Evolutionary conservation across 2,329 filamentous ascomycete species (phyloP), one percentile per base, ranked within the genome.

Genomic region (Aspergillus ochraceus): DNA sequence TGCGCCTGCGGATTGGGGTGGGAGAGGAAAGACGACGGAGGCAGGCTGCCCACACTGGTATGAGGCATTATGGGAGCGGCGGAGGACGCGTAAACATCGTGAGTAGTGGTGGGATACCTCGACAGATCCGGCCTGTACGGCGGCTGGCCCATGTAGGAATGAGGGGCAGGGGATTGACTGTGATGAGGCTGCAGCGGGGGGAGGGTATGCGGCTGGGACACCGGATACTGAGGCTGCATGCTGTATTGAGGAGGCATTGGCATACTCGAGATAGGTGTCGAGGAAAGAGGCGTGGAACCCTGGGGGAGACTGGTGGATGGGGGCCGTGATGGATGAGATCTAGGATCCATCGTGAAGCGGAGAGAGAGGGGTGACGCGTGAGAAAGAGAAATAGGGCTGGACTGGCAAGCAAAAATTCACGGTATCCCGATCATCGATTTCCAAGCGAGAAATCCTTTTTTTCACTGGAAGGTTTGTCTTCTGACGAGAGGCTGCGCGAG

Each of bases 151-250:
- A 78, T 76, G 67, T 78, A 78, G 47, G 70, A 69, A 59, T 77
- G 76, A 58, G 74, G 74, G 49, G 75, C 73, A 53, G 77, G 77
- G 47, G 78, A 79, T 63, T 79, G 76, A 60, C 71, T 73, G 61
- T 79, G 77, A 66, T 78, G 76, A 59, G 76, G 77, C 70, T 80
- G 78, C 64, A 81, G 72, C 22, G 79, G 78, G 64, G 78, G 79
- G 61, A 81, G 70, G 10, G 76, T 79, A 60, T 79, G 76, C 59
- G 76, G 73, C 68, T 79, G 76, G 55, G 76, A 76, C 42, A 78
- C 75, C 32, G 72, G 68, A 62, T 78, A 79, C 60, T 79, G 78
- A 55, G 73, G 76, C 72, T 79, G 77, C 75, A 78, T 79, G 65
- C 74, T 72, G 70, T 80, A 80, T 61, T 79, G 77, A 60, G 78